These are phyloP conservation scores for Verticillium longisporum DNA, from an alignment of 2,329 filamentous ascomycete species.

Conservation along the genomic window DNA sequence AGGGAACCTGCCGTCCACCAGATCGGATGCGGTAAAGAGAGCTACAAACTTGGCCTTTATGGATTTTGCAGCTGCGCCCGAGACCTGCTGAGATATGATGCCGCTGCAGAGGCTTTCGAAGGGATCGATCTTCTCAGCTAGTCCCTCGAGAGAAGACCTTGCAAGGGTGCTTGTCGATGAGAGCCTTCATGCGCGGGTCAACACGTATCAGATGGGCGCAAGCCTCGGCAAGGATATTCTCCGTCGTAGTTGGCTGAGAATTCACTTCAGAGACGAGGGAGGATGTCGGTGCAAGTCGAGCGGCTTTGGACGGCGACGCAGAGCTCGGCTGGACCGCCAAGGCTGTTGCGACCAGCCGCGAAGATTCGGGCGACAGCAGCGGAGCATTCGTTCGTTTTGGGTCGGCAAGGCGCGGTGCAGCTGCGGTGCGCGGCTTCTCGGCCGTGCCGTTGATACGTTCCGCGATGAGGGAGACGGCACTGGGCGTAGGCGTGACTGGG, in stretches of 20 bases:
- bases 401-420: slow-evolving; percentile 50
- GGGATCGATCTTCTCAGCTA: slow-evolving; percentile 82
- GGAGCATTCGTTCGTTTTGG: slow-evolving; percentile 62
- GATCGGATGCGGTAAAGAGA: slow-evolving; percentile 51
- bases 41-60: slow-evolving; percentile 82
- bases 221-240: slow-evolving; percentile 68
- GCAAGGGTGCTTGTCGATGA: slow-evolving; percentile 73
- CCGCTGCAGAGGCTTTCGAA: slow-evolving; percentile 77
- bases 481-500: slow-evolving; percentile 41
- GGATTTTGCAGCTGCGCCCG: slow-evolving; percentile 79
- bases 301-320: slow-evolving; percentile 37
- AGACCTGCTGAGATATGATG: slow-evolving; percentile 96
- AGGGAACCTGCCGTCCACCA: slow-evolving; percentile 49
- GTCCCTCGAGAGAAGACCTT: slow-evolving; percentile 69
- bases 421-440: slow-evolving; percentile 31
- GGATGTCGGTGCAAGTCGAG: neutral
- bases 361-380: slow-evolving; percentile 65
- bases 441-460: slow-evolving; percentile 19
- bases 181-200: slow-evolving; percentile 62
- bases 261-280: slow-evolving; percentile 17
- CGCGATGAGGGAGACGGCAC: slow-evolving; percentile 31
- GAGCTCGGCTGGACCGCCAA: slow-evolving; percentile 33
- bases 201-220: slow-evolving; percentile 65
- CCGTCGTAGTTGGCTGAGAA: slow-evolving; percentile 51
- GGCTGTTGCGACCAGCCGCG: slow-evolving; percentile 46